Evolutionary conservation across 495 filamentous ascomycete genomes (phyloP).

Genomic region (Polyplosphaeria fusca): DNA sequence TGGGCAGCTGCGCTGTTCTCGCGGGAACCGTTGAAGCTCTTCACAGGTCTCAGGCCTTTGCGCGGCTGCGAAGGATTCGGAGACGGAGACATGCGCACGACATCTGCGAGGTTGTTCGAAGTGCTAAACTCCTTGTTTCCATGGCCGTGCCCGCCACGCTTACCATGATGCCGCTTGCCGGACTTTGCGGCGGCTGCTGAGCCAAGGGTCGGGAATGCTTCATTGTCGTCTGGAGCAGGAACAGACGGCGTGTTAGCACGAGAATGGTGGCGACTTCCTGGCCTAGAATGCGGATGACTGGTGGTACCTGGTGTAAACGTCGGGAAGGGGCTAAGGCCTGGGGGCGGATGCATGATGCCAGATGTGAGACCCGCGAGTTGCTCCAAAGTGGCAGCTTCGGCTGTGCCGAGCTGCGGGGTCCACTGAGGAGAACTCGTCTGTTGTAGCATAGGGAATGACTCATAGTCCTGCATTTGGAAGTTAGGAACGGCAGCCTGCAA

Average conservation of each 20-base stretch:
- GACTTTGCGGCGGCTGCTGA: slow-evolving; percentile 68
- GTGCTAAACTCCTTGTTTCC: slow-evolving; percentile 54
- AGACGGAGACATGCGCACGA: slow-evolving; percentile 89
- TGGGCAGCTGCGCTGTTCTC: slow-evolving; percentile 78
- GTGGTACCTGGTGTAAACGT: slow-evolving; percentile 34
- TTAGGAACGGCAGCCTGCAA: slow-evolving; percentile 53
- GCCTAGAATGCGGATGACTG: slow-evolving; percentile 74
- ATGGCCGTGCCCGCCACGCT: slow-evolving; percentile 73
- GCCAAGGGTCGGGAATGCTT: slow-evolving; percentile 92
- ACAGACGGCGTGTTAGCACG: slow-evolving; percentile 63
- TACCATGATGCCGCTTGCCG: slow-evolving; percentile 86
- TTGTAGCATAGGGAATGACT: slow-evolving; percentile 83
- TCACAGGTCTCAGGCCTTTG: slow-evolving; percentile 31
- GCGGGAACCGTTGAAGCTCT: slow-evolving; percentile 57
- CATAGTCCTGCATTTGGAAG: slow-evolving; percentile 83
- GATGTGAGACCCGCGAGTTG: slow-evolving; percentile 26
- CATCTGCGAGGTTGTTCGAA: slow-evolving; percentile 88
- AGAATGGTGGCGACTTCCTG: slow-evolving; percentile 78
- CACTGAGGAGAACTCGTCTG: slow-evolving; percentile 50
- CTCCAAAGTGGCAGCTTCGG: slow-evolving; percentile 47
- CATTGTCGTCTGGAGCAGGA: slow-evolving; percentile 84
- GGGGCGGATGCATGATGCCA: slow-evolving; percentile 47
- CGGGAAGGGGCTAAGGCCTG: slow-evolving; percentile 53
- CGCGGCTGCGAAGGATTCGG: slow-evolving; percentile 52
- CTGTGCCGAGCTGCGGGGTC: slow-evolving; percentile 48